Evolutionary conservation across 352 stramenopile genomes (phyloP).

Genomic region (Aphanomyces cochlioides): DNA sequence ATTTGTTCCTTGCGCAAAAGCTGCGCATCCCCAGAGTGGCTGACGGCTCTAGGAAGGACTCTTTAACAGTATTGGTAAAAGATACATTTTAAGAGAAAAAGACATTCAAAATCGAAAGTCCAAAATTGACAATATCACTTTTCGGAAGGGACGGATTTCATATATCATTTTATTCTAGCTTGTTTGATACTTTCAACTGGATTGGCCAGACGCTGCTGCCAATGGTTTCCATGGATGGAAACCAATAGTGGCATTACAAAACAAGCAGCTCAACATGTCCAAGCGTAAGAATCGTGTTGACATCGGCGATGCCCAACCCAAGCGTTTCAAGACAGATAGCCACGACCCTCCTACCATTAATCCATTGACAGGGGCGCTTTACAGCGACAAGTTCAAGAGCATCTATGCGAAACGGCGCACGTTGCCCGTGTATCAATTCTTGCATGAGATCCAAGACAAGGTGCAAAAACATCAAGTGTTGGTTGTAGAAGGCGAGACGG

Average conservation of each 20-base stretch:
- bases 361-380: slow-evolving; percentile 86
- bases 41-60: too few relatives aligned
- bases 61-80: too few relatives aligned
- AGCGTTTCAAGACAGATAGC: slow-evolving; percentile 4
- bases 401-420: slow-evolving; percentile 85
- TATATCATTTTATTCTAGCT: too few relatives aligned
- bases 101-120: too few relatives aligned
- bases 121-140: too few relatives aligned
- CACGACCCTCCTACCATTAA: slow-evolving; percentile 56
- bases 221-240: slow-evolving; percentile 17
- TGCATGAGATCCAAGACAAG: slow-evolving; percentile 31
- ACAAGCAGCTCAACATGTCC: neutral
- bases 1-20: too few relatives aligned
- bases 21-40: too few relatives aligned
- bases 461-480: slow-evolving; percentile 91
- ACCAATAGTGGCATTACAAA: neutral
- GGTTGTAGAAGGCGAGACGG: slow-evolving; percentile 98
- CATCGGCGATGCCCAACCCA: neutral
- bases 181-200: too few relatives aligned
- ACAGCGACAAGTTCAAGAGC: slow-evolving; percentile 90
- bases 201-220: neutral
- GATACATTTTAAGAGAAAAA: too few relatives aligned
- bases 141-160: too few relatives aligned
- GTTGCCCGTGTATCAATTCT: slow-evolving; percentile 52
- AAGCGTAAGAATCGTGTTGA: slow-evolving; percentile 22